Percentiles rank a stretch among this genome's conserved stretches.
These are phyloP conservation scores for Tetrapisispora arboricola DNA, from an alignment of 805 yeast species.

Conservation along the genomic window DNA sequence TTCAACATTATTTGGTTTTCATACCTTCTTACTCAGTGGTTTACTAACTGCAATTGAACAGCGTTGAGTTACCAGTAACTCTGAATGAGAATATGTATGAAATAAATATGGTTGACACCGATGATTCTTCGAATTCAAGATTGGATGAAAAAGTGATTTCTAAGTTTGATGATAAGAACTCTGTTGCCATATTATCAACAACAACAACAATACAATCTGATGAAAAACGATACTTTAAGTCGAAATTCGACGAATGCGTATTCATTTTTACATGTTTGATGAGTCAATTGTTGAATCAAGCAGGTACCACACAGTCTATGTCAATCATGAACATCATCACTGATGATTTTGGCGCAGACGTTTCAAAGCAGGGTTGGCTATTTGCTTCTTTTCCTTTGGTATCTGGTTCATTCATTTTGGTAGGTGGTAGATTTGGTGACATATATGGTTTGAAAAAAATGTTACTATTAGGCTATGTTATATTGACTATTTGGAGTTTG, in stretches of 20 bases:
- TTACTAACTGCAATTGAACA: too few relatives aligned
- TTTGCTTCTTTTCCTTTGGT: conserved; percentile 63
- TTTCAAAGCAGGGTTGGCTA: conserved; percentile 45
- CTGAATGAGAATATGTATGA: too few relatives aligned
- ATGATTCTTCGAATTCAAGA: not conserved
- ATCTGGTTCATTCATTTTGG: conserved; percentile 60
- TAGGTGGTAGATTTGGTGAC: conserved; percentile 66
- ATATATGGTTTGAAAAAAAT: conserved; percentile 51
- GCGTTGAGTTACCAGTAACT: too few relatives aligned
- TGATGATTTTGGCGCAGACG: conserved; percentile 24
- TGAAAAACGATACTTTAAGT: conserved; percentile 13
- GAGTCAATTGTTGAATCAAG: conserved; percentile 34
- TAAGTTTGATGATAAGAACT: not conserved
- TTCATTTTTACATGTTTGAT: conserved; percentile 25
- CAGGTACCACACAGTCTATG: conserved; percentile 32
- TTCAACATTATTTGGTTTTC: too few relatives aligned
- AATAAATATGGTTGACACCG: not conserved
- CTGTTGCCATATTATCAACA: not conserved
- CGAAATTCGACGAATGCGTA: conserved; percentile 15
- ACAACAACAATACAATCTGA: conserved; percentile 7
- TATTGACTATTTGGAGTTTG: conserved; percentile 49
- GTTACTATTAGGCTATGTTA: conserved; percentile 44
- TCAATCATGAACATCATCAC: conserved; percentile 30
- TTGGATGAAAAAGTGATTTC: not conserved
- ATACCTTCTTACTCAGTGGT: too few relatives aligned